phyloP scores from a whole-genome alignment of 73 alveolate species.

The Tetrahymena borealis region DNA sequence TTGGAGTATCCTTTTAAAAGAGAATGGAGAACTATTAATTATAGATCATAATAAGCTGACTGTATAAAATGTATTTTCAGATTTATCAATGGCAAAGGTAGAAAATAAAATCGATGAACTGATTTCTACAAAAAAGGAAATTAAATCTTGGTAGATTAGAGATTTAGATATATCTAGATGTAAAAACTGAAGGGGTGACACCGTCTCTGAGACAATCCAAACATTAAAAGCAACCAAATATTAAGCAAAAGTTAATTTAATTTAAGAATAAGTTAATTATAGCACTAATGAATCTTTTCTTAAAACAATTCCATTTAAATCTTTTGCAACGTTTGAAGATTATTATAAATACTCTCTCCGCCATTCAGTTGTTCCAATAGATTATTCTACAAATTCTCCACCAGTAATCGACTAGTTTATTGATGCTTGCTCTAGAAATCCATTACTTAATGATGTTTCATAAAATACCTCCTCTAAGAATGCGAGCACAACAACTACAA shows the following conservation, averaged over 20 bases:
- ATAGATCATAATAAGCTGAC: background rate
- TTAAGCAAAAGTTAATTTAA: background rate
- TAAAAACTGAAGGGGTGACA: background rate
- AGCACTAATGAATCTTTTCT: background rate
- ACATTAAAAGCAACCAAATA: background rate
- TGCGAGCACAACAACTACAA: background rate
- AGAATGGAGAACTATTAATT: background rate
- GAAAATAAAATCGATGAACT: background rate
- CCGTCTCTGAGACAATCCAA: background rate
- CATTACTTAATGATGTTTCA: background rate
- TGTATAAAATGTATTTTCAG: background rate
- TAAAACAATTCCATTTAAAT: background rate
- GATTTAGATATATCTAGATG: background rate
- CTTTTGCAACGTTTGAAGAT: background rate
- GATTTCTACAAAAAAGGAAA: background rate
- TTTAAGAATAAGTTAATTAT: background rate
- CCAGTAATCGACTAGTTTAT: background rate
- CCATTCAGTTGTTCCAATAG: background rate
- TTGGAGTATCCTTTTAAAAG: background rate
- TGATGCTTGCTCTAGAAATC: background rate
- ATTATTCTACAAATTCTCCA: background rate
- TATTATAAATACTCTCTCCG: background rate
- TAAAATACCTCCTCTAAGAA: background rate
- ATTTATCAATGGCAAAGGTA: background rate
- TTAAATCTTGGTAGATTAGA: background rate